These are phyloP conservation scores for Schizopora paradoxa DNA, from an alignment of 1,284 basidiomycete genomes.

Conservation along the genomic window DNA sequence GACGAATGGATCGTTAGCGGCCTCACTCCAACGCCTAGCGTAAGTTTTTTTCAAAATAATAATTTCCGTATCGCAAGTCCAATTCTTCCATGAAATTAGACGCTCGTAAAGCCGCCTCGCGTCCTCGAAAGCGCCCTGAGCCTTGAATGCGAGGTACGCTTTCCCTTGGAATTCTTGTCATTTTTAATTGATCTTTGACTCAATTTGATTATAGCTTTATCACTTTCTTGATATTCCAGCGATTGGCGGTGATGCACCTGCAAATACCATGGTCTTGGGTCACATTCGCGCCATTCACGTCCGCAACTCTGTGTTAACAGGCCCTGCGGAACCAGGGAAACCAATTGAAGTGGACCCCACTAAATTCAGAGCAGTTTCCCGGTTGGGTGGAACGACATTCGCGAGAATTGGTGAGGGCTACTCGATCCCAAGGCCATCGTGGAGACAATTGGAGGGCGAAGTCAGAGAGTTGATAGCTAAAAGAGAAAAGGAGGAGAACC, in stretches of 20 bases:
- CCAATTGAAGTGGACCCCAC: constrained; percentile 50
- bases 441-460: constrained; percentile 45
- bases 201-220: constrained; percentile 8
- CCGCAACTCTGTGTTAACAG: constrained; percentile 43
- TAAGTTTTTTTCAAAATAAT: constrained; percentile 35
- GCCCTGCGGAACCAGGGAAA: constrained; percentile 34
- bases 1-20: constrained; percentile 75
- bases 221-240: constrained; percentile 43
- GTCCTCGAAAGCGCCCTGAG: constrained; percentile 69
- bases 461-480: no score
- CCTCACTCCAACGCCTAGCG: constrained; percentile 55
- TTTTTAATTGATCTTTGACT: neutral
- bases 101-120: constrained; percentile 53
- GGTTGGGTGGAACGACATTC: constrained; percentile 62
- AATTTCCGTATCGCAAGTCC: constrained; percentile 17
- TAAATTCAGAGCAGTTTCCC: constrained; percentile 55
- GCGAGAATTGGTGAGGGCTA: constrained; percentile 51
- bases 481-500: no score
- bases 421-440: constrained; percentile 51
- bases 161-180: neutral
- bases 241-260: constrained; percentile 35
- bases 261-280: constrained; percentile 59
- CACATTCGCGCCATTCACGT: constrained; percentile 61
- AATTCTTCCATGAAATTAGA: constrained; percentile 24
- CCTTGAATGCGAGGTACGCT: constrained; percentile 63